Percentiles rank a stretch among this genome's conserved stretches.
phyloP scores from a whole-genome alignment of 2,329 filamentous ascomycete genomes.

The Samsoniella hepiali region DNA sequence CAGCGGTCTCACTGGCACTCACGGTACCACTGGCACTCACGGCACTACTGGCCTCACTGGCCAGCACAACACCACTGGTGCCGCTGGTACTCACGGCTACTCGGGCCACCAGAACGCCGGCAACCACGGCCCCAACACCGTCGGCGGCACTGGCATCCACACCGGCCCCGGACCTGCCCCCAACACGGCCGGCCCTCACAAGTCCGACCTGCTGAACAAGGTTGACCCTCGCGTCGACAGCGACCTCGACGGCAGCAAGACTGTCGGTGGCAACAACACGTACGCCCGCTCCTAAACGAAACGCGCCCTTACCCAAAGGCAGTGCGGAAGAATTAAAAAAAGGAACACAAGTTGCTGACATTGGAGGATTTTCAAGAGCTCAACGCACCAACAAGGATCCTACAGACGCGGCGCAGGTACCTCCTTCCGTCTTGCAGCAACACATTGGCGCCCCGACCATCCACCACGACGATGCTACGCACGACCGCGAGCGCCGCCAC shows the following conservation, averaged over 20 bases:
- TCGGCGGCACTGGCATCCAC: constrained; percentile 15
- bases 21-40: constrained; percentile 25
- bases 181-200: constrained; percentile 43
- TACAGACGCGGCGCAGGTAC: constrained; percentile 55
- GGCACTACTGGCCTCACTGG: constrained; percentile 18
- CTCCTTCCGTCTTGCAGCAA: constrained; percentile 50
- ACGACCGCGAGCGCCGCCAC: constrained; percentile 46
- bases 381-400: constrained; percentile 37
- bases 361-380: constrained; percentile 2
- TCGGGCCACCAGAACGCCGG: not conserved
- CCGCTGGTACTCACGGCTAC: constrained; percentile 34
- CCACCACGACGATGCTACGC: constrained; percentile 41
- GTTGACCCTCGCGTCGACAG: constrained; percentile 54
- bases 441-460: constrained; percentile 45
- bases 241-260: constrained; percentile 53
- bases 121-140: constrained; percentile 19
- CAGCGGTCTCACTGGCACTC: constrained; percentile 19
- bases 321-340: not conserved
- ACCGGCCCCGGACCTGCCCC: constrained; percentile 34
- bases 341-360: constrained; percentile 4
- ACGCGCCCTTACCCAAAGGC: constrained; percentile 21
- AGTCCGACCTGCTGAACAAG: constrained; percentile 53
- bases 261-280: constrained; percentile 51
- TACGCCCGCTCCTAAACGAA: constrained; percentile 35
- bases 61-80: constrained; percentile 22